phyloP scores from a whole-genome alignment of 441 rosid genomes.

The Cnidoscolus chayamansa region DNA sequence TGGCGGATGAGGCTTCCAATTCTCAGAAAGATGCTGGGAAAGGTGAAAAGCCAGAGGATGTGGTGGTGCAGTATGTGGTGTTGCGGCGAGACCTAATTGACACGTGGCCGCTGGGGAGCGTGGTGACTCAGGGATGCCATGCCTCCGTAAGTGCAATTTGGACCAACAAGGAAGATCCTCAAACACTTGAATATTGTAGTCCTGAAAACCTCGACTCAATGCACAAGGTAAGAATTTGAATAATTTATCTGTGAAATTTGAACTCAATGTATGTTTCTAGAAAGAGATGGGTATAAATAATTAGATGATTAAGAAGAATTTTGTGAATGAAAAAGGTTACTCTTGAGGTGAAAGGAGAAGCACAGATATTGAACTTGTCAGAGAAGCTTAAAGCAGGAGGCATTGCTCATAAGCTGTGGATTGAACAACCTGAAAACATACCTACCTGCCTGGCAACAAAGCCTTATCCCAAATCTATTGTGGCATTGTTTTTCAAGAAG shows the following conservation, averaged over 20 bases:
- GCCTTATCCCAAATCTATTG: conserved; percentile 67
- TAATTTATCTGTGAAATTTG: not conserved
- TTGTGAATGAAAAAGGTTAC: conserved; percentile 47
- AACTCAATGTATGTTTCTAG: not conserved
- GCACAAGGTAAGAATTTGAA: conserved; percentile 55
- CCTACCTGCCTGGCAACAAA: conserved; percentile 89
- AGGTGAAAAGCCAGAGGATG: conserved; percentile 38
- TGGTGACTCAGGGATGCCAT: conserved; percentile 90
- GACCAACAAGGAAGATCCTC: conserved; percentile 63
- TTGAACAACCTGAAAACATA: conserved; percentile 80
- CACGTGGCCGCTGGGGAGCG: conserved; percentile 87
- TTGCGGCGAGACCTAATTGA: conserved; percentile 82
- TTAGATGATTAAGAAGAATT: not conserved
- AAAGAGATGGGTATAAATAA: not conserved
- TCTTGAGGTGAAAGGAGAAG: conserved; percentile 87
- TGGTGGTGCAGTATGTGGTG: conserved; percentile 80
- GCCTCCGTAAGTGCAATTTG: conserved; percentile 83
- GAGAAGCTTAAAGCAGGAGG: conserved; percentile 64
- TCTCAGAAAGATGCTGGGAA: conserved; percentile 24
- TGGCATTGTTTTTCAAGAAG: conserved; percentile 64
- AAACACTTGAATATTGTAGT: conserved; percentile 63
- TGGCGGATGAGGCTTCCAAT: conserved; percentile 9
- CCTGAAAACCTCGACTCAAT: conserved; percentile 60
- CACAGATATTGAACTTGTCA: conserved; percentile 65
- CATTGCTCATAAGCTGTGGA: conserved; percentile 80